A percentile compares a stretch with the other conserved stretches of the same genome.
These are phyloP conservation scores for Neurospora pannonica DNA, from an alignment of 495 filamentous ascomycete species.

Conservation along the genomic window DNA sequence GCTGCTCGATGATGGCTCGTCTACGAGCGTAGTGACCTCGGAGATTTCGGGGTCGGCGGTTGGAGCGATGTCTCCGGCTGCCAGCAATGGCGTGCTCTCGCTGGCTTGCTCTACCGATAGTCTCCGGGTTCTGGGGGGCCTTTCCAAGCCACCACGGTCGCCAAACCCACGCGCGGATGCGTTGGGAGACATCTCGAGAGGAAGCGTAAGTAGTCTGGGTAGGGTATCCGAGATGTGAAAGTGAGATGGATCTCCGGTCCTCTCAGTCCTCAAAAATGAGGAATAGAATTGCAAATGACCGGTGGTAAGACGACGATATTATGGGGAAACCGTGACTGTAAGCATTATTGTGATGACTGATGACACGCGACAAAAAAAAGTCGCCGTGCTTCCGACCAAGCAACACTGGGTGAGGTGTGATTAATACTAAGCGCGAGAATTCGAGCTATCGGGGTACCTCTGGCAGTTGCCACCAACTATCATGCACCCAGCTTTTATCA, in stretches of 20 bases:
- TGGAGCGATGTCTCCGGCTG: slow-evolving; percentile 8
- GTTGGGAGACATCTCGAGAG: not conserved
- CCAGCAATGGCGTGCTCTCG: slow-evolving; percentile 31
- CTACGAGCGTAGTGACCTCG: slow-evolving; percentile 4
- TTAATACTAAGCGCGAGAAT: not conserved
- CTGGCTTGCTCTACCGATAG: slow-evolving; percentile 3
- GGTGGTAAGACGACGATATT: not conserved
- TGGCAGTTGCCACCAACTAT: not conserved
- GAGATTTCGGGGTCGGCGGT: slow-evolving; percentile 9
- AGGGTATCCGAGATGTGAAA: not conserved
- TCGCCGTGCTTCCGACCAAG: not conserved
- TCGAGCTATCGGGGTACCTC: not conserved
- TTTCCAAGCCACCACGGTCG: not conserved
- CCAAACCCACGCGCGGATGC: not conserved
- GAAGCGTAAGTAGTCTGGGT: not conserved
- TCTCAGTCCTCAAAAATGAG: not conserved
- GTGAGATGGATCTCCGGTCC: not conserved
- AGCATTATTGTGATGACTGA: not conserved
- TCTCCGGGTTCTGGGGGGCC: not conserved
- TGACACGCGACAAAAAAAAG: not conserved
- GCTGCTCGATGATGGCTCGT: slow-evolving; percentile 4
- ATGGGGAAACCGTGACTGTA: not conserved
- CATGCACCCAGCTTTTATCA: not conserved
- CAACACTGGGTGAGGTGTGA: not conserved
- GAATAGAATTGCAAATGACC: not conserved